Conservation (phyloP, 2,329 filamentous ascomycete species). For the Neopestalotiopsis sp. region DNA sequence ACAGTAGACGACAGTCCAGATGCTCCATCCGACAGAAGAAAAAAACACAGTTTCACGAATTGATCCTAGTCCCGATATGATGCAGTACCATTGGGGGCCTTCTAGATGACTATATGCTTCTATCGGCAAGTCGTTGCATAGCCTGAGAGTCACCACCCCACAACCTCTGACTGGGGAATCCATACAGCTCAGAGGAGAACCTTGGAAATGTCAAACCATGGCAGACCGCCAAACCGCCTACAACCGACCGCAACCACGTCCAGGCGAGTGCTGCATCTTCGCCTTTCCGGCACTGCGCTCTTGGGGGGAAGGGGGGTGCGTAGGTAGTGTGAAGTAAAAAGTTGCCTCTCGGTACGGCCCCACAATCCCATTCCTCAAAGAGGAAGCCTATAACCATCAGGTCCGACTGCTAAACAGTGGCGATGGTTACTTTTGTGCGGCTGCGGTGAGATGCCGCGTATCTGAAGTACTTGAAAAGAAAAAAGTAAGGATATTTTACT, state of each 20-base stretch:
- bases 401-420: neutral
- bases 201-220: neutral
- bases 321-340: neutral
- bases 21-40: neutral
- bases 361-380: neutral
- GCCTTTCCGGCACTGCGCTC: neutral
- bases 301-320: neutral
- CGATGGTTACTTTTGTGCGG: neutral
- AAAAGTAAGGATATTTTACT: neutral
- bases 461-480: neutral
- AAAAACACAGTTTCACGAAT: neutral
- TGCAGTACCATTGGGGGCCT: neutral
- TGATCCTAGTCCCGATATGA: neutral
- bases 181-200: neutral
- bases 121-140: slow-evolving; percentile 2
- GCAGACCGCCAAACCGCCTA: slow-evolving; percentile 1
- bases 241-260: neutral
- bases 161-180: neutral
- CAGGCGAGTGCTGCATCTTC: neutral
- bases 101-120: slow-evolving; percentile 5
- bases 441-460: neutral
- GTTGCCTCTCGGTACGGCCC: neutral
- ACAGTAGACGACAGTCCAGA: neutral
- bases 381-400: neutral
- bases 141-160: slow-evolving; percentile 1